Evolutionary conservation across 2,329 filamentous ascomycete species (phyloP), one percentile per base, ranked within the genome.

Genomic region (Xylariaceae sp.): DNA sequence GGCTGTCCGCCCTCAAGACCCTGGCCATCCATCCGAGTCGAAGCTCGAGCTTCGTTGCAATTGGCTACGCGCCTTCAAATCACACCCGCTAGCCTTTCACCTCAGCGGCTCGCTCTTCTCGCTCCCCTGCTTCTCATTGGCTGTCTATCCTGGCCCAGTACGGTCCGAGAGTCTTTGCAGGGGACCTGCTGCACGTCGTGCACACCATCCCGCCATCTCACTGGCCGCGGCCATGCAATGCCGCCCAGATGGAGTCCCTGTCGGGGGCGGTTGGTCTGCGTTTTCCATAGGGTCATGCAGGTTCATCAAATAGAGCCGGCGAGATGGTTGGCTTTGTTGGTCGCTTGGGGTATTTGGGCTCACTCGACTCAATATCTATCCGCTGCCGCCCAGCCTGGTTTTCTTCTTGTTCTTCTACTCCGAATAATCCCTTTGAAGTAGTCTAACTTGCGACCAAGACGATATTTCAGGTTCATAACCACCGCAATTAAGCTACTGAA

Each of bases 51-150:
- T 23, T 14, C 1, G 23, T 16, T 44, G 29, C 49, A 34, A 64
- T 64, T 64, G 61, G 61, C 47, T 49, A 40, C 27, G 22, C 35
- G 35, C 25, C 39, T 19, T 35, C 57, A 51, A 62, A 64, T 63
- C 61, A 63, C 45, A 36, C 44, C 49, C 40, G 48, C 49, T 49
- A 45, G 47, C 50, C 47, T 50, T 49, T 55, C 52, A 50, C 44
- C 48, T 47, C 54, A 54, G 62, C 60, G 62, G 56, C 53, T 60
- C 59, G 60, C 60, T 56, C 44, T 56, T 41, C 42, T 42, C 34
- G 44, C 45, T 40, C 43, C 40, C 35, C 42, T 36, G 41, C 50
- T 43, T 54, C 48, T 47, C 43, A 64, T 63, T 64, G 62, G 61
- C 47, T 37, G n/a, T 50, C 22, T 14, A 35, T 33, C 53, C 53